Base-by-base conservation (phyloP, 2,329 filamentous ascomycete genomes). In the Scortechinia acanthostroma region DNA sequence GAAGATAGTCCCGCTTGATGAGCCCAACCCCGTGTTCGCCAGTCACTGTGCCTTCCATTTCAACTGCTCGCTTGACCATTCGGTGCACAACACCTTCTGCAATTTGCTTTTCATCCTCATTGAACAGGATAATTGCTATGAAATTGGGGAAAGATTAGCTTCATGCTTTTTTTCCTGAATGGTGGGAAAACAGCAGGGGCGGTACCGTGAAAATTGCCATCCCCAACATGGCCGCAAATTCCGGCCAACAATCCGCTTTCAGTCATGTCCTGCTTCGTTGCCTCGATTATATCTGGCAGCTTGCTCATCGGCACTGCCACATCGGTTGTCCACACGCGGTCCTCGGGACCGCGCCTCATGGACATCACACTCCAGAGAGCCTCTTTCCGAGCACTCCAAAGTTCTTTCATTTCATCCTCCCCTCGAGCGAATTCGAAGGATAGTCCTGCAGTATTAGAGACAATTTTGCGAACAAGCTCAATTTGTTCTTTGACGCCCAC, bases 321-420 rank as follows among this genome's bases (percentile, higher is more conserved):
- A 57, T 91, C 87, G 0, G 86, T 91, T 0, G 85, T 88, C 86
- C 86, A 90, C 21, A 89, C 76, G 52, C 84, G 76, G 0, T 73
- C 71, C 20, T 76, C 66, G 43, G 77, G 69, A 10, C 35, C 17
- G 13, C 35, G 14, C 47, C 73, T 73, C 61, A 83, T 76, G 0
- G 82, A 80, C 62, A 87, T 79, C 40, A 86, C 76, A 46, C 79
- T 83, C 80, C 85, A 90, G 1, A 90, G 66, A 0, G 83, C 84
- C 54, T 86, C 76, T 55, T 90, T 91, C 30, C 86, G 70, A 3
- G 86, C 86, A 35, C 80, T 81, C 86, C 86, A 91, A 3, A 90
- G 68, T 51, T 87, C 81, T 4, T 73, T 66, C 58, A 81, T 80
- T 53, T 89, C 83, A 16, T 80, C 72, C 25, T 77, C 68, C 33